These are phyloP conservation scores for Endocladia muricata DNA, from an alignment of 31 red algal species.

Conservation along the genomic window DNA sequence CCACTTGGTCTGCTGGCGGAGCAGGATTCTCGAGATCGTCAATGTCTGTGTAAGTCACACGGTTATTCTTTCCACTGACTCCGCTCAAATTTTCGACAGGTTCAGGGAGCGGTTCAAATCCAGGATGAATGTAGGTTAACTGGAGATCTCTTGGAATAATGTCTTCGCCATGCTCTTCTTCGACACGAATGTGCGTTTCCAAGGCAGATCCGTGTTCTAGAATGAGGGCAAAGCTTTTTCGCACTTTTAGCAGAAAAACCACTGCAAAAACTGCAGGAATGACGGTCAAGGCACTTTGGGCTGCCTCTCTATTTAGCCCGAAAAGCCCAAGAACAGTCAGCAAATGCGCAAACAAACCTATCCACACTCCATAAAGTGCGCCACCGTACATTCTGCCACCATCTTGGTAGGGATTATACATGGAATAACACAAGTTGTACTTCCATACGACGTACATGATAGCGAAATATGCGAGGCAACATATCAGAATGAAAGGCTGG, in stretches of 20 bases:
- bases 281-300: constrained; percentile 11
- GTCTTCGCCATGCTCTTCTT: constrained; percentile 8
- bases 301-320: constrained; percentile 33
- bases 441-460: constrained; percentile 42
- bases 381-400: constrained; percentile 48
- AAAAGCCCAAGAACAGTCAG: constrained; percentile 30
- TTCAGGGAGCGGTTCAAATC: constrained; percentile 31
- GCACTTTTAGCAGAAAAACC: constrained; percentile 11
- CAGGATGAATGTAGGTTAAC: constrained; percentile 28
- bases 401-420: constrained; percentile 32
- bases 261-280: constrained; percentile 23
- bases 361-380: constrained; percentile 25
- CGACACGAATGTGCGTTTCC: constrained; percentile 10
- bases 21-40: constrained; percentile 13
- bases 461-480: constrained; percentile 40
- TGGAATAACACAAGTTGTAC: constrained; percentile 51
- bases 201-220: constrained; percentile 36
- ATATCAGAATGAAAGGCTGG: constrained; percentile 34
- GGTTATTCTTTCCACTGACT: not conserved
- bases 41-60: not conserved
- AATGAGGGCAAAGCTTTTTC: constrained; percentile 6
- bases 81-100: constrained; percentile 45
- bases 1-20: too few species aligned
- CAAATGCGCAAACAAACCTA: constrained; percentile 20
- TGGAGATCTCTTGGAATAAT: not conserved